Conservation (phyloP, 1,139 yeast species). For the Taphrina confusa region DNA sequence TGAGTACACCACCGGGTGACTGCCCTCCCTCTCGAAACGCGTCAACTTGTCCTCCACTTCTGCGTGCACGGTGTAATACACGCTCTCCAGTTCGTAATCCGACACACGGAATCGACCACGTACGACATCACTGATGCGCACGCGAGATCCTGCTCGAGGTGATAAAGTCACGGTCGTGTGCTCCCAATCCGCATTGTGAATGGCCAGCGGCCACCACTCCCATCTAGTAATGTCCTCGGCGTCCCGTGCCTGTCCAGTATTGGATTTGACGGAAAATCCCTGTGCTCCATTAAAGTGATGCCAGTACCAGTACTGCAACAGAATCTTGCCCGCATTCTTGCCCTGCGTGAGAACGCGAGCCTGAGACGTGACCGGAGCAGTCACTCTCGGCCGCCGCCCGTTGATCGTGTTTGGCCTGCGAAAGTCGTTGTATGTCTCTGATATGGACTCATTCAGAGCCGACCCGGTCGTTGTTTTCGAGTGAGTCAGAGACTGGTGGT, state of each 20-base stretch:
- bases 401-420: not conserved
- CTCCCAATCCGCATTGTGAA: slow-evolving; percentile 25
- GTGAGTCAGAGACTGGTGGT: slow-evolving; percentile 11
- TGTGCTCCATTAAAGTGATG: slow-evolving; percentile 23
- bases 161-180: slow-evolving; percentile 14
- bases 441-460: not conserved
- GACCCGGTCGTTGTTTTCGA: not conserved
- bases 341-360: slow-evolving; percentile 16
- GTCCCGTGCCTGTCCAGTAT: not conserved
- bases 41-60: slow-evolving; percentile 19
- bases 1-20: slow-evolving; percentile 16
- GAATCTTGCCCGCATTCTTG: slow-evolving; percentile 18
- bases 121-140: not conserved
- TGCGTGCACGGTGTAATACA: slow-evolving; percentile 18
- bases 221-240: slow-evolving; percentile 17
- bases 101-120: slow-evolving; percentile 2
- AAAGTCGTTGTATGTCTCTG: slow-evolving; percentile 8
- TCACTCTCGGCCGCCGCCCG: slow-evolving; percentile 5
- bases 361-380: slow-evolving; percentile 19
- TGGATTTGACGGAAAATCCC: slow-evolving; percentile 14
- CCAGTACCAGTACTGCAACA: slow-evolving; percentile 24
- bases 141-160: not conserved
- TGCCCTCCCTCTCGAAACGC: slow-evolving; percentile 3
- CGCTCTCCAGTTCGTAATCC: slow-evolving; percentile 17
- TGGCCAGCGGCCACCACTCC: slow-evolving; percentile 29